Percentiles rank a stretch among this genome's conserved stretches.
Conservation (phyloP, 805 yeast species). For the Komagataella mondaviorum region DNA sequence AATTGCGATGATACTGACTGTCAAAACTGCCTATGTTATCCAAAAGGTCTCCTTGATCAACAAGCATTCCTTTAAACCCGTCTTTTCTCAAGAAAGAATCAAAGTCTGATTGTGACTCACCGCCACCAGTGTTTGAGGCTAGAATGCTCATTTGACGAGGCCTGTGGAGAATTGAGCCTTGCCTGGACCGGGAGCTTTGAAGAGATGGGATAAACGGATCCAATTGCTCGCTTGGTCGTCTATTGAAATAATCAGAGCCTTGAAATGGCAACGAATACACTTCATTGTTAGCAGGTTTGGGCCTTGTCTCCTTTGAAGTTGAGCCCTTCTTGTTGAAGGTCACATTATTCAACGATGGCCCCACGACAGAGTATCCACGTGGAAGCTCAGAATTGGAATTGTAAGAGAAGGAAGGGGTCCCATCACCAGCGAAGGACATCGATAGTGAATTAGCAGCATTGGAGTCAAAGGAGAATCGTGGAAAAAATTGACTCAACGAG, state of each 20-base stretch:
- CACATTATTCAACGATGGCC: neutral
- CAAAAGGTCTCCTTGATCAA: slow-evolving; percentile 12
- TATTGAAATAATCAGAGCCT: slow-evolving; percentile 7
- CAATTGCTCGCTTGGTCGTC: slow-evolving; percentile 36
- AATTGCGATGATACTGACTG: neutral
- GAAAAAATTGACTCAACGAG: slow-evolving; percentile 11
- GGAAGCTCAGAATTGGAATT: neutral
- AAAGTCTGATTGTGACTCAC: slow-evolving; percentile 14
- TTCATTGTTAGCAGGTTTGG: neutral
- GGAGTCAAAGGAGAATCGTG: slow-evolving; percentile 15
- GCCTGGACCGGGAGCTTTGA: slow-evolving; percentile 12
- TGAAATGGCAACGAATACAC: neutral
- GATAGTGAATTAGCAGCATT: neutral
- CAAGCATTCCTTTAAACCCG: slow-evolving; percentile 15
- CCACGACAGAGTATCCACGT: neutral
- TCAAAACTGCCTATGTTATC: slow-evolving; percentile 8
- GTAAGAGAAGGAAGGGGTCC: neutral
- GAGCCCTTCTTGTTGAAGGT: neutral
- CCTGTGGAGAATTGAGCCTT: slow-evolving; percentile 13
- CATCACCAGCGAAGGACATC: neutral
- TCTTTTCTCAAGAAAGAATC: slow-evolving; percentile 22
- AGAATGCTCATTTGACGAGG: slow-evolving; percentile 15
- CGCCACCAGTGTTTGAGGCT: slow-evolving; percentile 15
- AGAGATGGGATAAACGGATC: slow-evolving; percentile 29
- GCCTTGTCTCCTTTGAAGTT: neutral